A percentile compares a stretch with the other conserved stretches of the same genome.
Evolutionary conservation across 495 filamentous ascomycete genomes (phyloP).

Genomic region (Trichocladium antarcticum): DNA sequence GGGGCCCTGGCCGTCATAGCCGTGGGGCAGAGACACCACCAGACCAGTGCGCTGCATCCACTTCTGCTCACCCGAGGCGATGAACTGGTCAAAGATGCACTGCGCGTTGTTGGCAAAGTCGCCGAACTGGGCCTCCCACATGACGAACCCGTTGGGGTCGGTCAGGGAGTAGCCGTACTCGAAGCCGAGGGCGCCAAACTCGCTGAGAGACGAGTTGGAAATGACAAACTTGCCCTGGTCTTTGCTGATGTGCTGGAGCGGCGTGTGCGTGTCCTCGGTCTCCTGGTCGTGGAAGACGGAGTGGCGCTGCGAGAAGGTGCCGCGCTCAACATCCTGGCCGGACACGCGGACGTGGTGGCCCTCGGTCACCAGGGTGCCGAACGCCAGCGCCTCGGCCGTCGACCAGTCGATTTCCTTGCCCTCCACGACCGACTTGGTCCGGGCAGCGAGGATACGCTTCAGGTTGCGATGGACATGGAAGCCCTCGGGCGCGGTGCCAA

Average conservation of each 20-base stretch:
- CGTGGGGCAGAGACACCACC: constrained; percentile 88
- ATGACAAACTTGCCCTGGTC: constrained; percentile 93
- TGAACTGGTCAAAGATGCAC: constrained; percentile 97
- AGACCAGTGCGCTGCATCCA: constrained; percentile 96
- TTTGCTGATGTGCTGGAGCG: constrained; percentile 75
- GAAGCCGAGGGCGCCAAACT: constrained; percentile 91
- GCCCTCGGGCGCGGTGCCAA: constrained; percentile 65
- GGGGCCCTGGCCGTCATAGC: constrained; percentile 95
- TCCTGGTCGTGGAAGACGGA: constrained; percentile 96
- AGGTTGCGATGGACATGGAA: constrained; percentile 89
- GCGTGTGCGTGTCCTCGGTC: constrained; percentile 82
- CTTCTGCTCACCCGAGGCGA: constrained; percentile 93
- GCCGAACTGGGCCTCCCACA: constrained; percentile 99
- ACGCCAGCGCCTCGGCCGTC: constrained; percentile 91
- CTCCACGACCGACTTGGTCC: constrained; percentile 86
- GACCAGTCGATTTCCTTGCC: constrained; percentile 96
- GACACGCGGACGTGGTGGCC: constrained; percentile 95
- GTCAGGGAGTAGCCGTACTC: constrained; percentile 98
- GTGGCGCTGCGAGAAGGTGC: constrained; percentile 97
- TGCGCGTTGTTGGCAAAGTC: constrained; percentile 99
- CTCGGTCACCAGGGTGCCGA: constrained; percentile 79
- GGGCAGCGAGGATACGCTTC: constrained; percentile 84
- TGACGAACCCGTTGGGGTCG: constrained; percentile 89
- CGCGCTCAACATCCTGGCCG: constrained; percentile 97
- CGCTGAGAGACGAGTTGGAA: constrained; percentile 91